Evolutionary conservation across 805 yeast species (phyloP), one percentile per base, ranked within the genome.

Genomic region (Candida sonorensis): DNA sequence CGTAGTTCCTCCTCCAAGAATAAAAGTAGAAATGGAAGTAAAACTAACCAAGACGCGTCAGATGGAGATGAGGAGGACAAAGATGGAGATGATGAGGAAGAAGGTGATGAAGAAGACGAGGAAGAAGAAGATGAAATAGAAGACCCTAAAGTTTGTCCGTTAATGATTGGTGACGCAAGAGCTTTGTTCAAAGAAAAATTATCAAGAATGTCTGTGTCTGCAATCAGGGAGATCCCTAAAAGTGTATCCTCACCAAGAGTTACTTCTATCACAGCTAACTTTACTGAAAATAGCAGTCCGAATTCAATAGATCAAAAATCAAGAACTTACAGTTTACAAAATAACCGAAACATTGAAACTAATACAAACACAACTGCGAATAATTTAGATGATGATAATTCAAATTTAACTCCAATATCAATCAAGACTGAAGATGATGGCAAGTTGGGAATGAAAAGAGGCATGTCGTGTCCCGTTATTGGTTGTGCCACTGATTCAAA

Each of bases 131-230:
- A 49, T 35, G 60, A 38, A 33, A 37, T 45, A 4, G 55, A 49
- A 17, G 64, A 59, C 19, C 58, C 59, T 3, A 63, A 61, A 36
- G 67, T 64, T 5, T 66, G 69, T 37, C 71, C 71, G 1, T 39
- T 66, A 39, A 66, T 66, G 69, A 57, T 64, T 26, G 68, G 68
- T 28, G 70, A 66, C 41, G 65, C 64, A 4, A 48, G 61, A 26
- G 57, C 57, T 7, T 28, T 59, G 19, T 60, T 60, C 41, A 54
- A 59, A 24, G 64, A 58, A 33, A 55, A 51, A 30, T 36, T 58
- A 12, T 45, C 59, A 2, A 40, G 56, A 33, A 50, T 51, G 53
- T 52, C 54, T 18, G 41, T 51, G 3, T 48, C 57, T 29, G 55
- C 61, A 2, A 34, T 53, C 7, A 42, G 58, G 33, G 56, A 47